phyloP scores from a whole-genome alignment of 768 basidiomycete genomes.

The Strobilomyces echinocephalus region DNA sequence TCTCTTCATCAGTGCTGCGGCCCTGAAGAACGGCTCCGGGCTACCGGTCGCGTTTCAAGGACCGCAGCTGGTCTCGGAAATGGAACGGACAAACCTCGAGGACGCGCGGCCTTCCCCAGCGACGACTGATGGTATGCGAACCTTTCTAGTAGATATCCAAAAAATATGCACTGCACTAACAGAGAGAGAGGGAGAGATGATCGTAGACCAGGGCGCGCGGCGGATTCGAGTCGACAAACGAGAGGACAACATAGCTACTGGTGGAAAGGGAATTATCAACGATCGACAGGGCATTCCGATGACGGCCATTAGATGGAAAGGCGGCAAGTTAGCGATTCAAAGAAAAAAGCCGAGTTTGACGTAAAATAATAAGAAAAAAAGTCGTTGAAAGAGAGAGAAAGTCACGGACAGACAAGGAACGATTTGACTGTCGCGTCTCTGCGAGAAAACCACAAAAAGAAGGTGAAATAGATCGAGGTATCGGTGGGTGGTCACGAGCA shows the following conservation, averaged over 20 bases:
- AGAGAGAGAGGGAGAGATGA: not conserved
- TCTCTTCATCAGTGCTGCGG: too few species aligned
- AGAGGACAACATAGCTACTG: slow-evolving; percentile 23
- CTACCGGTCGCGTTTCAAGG: too few species aligned
- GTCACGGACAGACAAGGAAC: slow-evolving; percentile 1
- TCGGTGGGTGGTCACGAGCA: slow-evolving; percentile 22
- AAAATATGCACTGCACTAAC: slow-evolving; percentile 19
- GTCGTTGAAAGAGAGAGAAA: not conserved
- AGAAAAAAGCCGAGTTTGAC: slow-evolving; percentile 2
- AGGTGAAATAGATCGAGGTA: slow-evolving; percentile 15
- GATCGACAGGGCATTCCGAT: slow-evolving; percentile 19
- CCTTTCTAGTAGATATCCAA: slow-evolving; percentile 18
- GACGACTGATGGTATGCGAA: not conserved
- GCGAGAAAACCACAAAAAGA: slow-evolving; percentile 3
- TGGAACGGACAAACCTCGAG: too few species aligned
- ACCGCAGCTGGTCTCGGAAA: too few species aligned
- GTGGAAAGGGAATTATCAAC: slow-evolving; percentile 14
- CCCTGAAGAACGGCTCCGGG: too few species aligned
- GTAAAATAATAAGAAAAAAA: not conserved
- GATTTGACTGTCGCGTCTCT: slow-evolving; percentile 9
- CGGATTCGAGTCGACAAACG: slow-evolving; percentile 6
- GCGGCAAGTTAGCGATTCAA: slow-evolving; percentile 10
- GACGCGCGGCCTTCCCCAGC: slow-evolving; percentile 3
- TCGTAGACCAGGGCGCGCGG: not conserved
- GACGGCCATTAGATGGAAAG: slow-evolving; percentile 22